phyloP scores from a whole-genome alignment of 176 grass and related monocot genomes.

The Oryza glaberrima region DNA sequence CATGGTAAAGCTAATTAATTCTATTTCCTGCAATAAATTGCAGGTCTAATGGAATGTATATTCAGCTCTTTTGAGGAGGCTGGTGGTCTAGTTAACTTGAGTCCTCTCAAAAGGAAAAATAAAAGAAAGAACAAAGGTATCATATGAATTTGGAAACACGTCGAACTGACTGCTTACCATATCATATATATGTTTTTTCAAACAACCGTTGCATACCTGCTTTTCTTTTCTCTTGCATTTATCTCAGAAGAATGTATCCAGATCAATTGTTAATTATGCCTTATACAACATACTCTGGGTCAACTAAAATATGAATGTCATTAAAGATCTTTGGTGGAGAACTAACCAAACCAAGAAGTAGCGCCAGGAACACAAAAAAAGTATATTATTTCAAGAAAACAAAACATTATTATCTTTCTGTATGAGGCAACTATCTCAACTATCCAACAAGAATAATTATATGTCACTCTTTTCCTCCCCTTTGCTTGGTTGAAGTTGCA shows the following conservation, averaged over 20 bases:
- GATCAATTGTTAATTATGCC: not conserved
- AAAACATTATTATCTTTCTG: not conserved
- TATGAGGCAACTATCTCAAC: too few species aligned
- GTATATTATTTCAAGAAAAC: not conserved
- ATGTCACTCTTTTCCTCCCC: not conserved
- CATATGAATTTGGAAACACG: not conserved
- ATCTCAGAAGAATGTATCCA: not conserved
- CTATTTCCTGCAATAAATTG: not conserved
- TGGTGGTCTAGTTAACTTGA: not conserved
- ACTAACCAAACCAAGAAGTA: conserved; percentile 12
- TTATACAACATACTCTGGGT: not conserved
- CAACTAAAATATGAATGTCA: not conserved
- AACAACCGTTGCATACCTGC: not conserved
- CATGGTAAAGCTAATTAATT: not conserved
- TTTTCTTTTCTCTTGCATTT: conserved; percentile 19
- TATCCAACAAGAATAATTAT: not conserved
- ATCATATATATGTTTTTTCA: conserved; percentile 1
- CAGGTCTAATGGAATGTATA: not conserved
- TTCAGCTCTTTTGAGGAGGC: conserved; percentile 1
- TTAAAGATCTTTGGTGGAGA: not conserved
- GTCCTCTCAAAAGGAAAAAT: not conserved
- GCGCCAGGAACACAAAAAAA: not conserved
- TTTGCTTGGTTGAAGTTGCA: not conserved
- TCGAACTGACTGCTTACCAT: not conserved
- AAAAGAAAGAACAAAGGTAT: not conserved